phyloP scores from a whole-genome alignment of 1,284 basidiomycete genomes.

The Leccinum colubrinum region DNA sequence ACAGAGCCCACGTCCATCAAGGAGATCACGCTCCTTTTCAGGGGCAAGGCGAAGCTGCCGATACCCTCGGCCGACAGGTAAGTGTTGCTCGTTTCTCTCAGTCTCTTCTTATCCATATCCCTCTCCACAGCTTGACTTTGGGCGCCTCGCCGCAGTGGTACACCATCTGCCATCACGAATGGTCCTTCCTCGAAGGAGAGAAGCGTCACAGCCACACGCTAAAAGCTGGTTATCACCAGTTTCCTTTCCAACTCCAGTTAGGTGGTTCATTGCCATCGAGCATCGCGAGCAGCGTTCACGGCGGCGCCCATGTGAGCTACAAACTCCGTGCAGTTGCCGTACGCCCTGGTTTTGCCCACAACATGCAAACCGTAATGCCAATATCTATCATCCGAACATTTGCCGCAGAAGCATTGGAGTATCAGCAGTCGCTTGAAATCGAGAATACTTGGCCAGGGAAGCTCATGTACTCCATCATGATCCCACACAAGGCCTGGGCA shows the following conservation, averaged over 20 bases:
- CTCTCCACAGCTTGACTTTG: conserved; percentile 37
- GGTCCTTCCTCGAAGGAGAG: conserved; percentile 84
- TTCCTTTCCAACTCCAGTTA: conserved; percentile 84
- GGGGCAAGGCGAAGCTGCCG: conserved; percentile 79
- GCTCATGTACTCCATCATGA: conserved; percentile 86
- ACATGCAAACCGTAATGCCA: conserved; percentile 61
- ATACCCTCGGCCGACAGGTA: conserved; percentile 64
- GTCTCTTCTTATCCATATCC: conserved; percentile 15
- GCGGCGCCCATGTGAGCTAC: conserved; percentile 74
- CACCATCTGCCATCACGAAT: conserved; percentile 77
- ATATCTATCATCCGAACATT: conserved; percentile 76
- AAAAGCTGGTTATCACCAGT: conserved; percentile 84
- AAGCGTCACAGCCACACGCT: conserved; percentile 81
- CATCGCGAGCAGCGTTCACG: conserved; percentile 55
- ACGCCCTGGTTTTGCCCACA: conserved; percentile 72
- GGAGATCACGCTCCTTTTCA: conserved; percentile 82
- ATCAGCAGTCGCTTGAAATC: conserved; percentile 91
- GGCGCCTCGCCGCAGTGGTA: conserved; percentile 57
- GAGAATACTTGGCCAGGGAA: conserved; percentile 97
- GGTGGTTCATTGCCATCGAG: conserved; percentile 83
- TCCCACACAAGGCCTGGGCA: conserved; percentile 90
- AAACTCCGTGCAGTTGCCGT: conserved; percentile 83
- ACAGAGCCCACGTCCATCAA: conserved; percentile 81
- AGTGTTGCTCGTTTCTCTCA: conserved; percentile 31
- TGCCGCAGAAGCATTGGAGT: conserved; percentile 83